Evolutionary conservation across 1,139 yeast species (phyloP).

Genomic region (Scheffersomyces illinoinensis): DNA sequence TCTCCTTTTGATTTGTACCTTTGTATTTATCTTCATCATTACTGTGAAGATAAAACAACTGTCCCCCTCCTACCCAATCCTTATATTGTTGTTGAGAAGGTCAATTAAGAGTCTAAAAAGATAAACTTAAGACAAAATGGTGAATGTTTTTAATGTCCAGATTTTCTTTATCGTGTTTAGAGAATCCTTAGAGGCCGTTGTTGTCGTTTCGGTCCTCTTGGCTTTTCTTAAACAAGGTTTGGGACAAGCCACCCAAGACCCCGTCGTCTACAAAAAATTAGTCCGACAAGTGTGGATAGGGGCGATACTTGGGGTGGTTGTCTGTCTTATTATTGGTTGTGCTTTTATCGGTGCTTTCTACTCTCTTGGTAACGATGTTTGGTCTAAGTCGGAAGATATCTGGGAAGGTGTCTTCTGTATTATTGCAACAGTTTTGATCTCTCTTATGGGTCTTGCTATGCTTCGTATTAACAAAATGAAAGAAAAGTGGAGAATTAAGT

Average conservation of each 20-base stretch:
- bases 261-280: slow-evolving; percentile 18
- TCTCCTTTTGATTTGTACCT: not conserved
- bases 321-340: slow-evolving; percentile 80
- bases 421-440: slow-evolving; percentile 79
- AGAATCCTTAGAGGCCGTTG: slow-evolving; percentile 23
- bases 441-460: slow-evolving; percentile 91
- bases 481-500: slow-evolving; percentile 88
- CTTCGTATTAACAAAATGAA: slow-evolving; percentile 86
- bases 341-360: slow-evolving; percentile 86
- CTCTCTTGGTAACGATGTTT: slow-evolving; percentile 73
- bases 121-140: slow-evolving; percentile 9
- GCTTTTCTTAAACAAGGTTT: slow-evolving; percentile 24
- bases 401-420: slow-evolving; percentile 92
- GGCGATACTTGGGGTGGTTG: slow-evolving; percentile 63
- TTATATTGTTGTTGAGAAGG: not conserved
- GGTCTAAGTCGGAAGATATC: slow-evolving; percentile 85
- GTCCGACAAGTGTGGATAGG: slow-evolving; percentile 79
- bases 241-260: slow-evolving; percentile 19
- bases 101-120: not conserved
- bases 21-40: not conserved
- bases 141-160: slow-evolving; percentile 23
- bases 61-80: slow-evolving; percentile 1
- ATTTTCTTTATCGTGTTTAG: slow-evolving; percentile 25
- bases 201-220: slow-evolving; percentile 22
- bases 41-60: not conserved